These are phyloP conservation scores for Tetrastigma voinierianum DNA, from an alignment of 164 flowering plant genomes.

Conservation along the genomic window DNA sequence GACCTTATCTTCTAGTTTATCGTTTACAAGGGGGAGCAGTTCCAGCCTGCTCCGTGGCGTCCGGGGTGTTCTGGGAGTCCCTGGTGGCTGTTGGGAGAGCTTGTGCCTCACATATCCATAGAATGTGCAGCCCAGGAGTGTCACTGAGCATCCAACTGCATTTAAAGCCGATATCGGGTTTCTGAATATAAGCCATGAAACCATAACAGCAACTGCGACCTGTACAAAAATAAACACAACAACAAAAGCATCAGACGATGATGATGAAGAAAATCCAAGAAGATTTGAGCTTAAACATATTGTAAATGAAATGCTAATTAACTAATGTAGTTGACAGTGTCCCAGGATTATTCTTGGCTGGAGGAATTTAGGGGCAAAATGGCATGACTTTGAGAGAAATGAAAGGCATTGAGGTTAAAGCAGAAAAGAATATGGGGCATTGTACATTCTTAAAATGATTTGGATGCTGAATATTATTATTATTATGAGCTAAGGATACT, in stretches of 20 bases:
- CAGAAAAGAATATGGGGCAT: neutral
- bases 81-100: slow-evolving; percentile 77
- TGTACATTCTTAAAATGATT: neutral
- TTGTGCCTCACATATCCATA: slow-evolving; percentile 92
- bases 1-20: slow-evolving; percentile 84
- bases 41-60: slow-evolving; percentile 65
- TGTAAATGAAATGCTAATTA: no score
- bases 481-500: no score
- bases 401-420: neutral
- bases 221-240: slow-evolving; percentile 22
- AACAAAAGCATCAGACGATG: neutral
- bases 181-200: slow-evolving; percentile 86
- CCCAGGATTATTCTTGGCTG: no score
- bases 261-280: neutral
- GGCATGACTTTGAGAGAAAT: neutral
- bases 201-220: slow-evolving; percentile 93
- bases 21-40: slow-evolving; percentile 79
- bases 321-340: no score
- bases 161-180: slow-evolving; percentile 83
- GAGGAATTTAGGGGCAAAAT: neutral
- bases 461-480: no score
- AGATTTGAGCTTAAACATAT: neutral
- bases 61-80: slow-evolving; percentile 75
- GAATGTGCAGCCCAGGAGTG: slow-evolving; percentile 93
- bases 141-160: slow-evolving; percentile 85